These are phyloP conservation scores for Sporisorium scitamineum DNA, from an alignment of 1,284 basidiomycete species.

Conservation along the genomic window DNA sequence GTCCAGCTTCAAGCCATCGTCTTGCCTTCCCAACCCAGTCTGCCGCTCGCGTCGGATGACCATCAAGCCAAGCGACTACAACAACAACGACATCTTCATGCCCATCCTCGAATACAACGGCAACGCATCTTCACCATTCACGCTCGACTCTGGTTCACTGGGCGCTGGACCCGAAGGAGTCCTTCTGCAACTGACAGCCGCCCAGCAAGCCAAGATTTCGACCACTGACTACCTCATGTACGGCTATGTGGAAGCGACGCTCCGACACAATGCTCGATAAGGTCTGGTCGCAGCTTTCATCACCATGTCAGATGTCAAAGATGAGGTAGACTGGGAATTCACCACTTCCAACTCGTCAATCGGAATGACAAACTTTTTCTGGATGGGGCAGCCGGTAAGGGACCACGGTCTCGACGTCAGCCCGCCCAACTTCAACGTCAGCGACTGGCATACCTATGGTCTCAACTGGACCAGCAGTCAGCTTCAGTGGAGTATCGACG, in stretches of 20 bases:
- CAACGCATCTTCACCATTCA: constrained; percentile 53
- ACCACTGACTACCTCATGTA: constrained; percentile 65
- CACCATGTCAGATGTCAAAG: constrained; percentile 54
- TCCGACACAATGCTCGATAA: constrained; percentile 53
- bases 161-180: constrained; percentile 62
- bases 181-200: constrained; percentile 53
- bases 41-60: constrained; percentile 50
- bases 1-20: constrained; percentile 48
- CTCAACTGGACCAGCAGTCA: constrained; percentile 58
- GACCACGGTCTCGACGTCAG: constrained; percentile 21
- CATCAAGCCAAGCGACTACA: constrained; percentile 51
- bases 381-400: constrained; percentile 22
- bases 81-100: constrained; percentile 52
- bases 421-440: constrained; percentile 30
- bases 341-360: constrained; percentile 36
- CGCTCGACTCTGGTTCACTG: constrained; percentile 60
- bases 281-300: constrained; percentile 64
- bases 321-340: constrained; percentile 62
- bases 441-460: constrained; percentile 59
- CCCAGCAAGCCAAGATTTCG: constrained; percentile 55
- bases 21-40: constrained; percentile 61
- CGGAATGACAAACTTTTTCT: constrained; percentile 55
- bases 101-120: constrained; percentile 63
- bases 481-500: constrained; percentile 61
- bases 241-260: constrained; percentile 53